Evolutionary conservation across 305 asterid species (phyloP).

Genomic region (Rubia tinctorum): DNA sequence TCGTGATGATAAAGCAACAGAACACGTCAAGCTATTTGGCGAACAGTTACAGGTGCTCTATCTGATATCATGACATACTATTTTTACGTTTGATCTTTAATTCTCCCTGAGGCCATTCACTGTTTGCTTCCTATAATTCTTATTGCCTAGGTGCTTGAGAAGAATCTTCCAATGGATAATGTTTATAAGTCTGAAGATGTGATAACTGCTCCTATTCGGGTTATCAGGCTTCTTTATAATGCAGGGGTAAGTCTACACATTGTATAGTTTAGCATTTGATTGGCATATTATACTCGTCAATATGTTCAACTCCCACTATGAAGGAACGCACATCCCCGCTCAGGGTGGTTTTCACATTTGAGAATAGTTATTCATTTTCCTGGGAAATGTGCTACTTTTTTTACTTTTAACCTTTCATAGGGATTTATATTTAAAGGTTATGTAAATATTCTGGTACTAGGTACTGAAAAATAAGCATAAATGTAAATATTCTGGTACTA

Average conservation of each 20-base stretch:
- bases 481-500: neutral
- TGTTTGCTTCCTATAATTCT: conserved; percentile 18
- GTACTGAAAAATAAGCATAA: too few relatives aligned
- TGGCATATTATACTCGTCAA: neutral
- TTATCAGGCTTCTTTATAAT: conserved; percentile 79
- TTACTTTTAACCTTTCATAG: neutral
- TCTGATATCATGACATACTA: conserved; percentile 22
- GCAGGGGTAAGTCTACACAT: conserved; percentile 63
- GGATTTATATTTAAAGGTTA: neutral
- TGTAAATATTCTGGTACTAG: too few relatives aligned
- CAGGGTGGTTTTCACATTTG: neutral
- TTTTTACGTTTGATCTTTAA: conserved; percentile 16
- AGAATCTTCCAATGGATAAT: conserved; percentile 87
- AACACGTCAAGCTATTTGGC: conserved; percentile 83
- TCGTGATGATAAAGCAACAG: conserved; percentile 89
- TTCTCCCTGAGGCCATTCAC: conserved; percentile 17
- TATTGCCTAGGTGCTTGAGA: conserved; percentile 71
- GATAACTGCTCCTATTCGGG: conserved; percentile 93
- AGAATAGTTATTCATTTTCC: neutral
- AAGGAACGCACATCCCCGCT: neutral
- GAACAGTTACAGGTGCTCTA: conserved; percentile 74
- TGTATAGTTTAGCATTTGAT: neutral
- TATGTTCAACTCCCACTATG: neutral
- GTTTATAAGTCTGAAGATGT: conserved; percentile 75
- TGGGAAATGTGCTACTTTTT: neutral